phyloP scores from a whole-genome alignment of 768 basidiomycete species.

The Mycena sanguinolenta region DNA sequence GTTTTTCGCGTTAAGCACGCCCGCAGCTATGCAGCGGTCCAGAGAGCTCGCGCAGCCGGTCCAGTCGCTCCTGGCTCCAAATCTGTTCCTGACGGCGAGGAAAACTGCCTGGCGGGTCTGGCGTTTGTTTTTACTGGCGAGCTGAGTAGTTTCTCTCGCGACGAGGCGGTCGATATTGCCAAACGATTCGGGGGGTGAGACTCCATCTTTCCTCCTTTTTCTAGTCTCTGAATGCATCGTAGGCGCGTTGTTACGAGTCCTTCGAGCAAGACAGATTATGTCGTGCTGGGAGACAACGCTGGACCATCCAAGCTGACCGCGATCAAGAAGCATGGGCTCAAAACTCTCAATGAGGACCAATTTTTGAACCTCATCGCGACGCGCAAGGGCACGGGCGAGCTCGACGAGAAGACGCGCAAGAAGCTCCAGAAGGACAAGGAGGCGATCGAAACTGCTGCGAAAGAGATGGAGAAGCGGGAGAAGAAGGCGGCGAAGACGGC shows the following conservation, averaged over 20 bases:
- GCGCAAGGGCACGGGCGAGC: slow-evolving; percentile 65
- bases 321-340: slow-evolving; percentile 84
- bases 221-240: slow-evolving; percentile 7
- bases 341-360: slow-evolving; percentile 86
- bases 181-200: slow-evolving; percentile 94
- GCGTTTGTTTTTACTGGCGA: slow-evolving; percentile 98
- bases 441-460: slow-evolving; percentile 78
- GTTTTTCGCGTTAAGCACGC: neutral
- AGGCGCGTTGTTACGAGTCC: slow-evolving; percentile 91
- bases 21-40: slow-evolving; percentile 62
- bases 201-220: neutral
- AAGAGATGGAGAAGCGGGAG: slow-evolving; percentile 84
- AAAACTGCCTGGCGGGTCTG: slow-evolving; percentile 85
- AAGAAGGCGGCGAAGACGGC: slow-evolving; percentile 62
- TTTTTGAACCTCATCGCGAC: slow-evolving; percentile 88
- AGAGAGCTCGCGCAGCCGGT: slow-evolving; percentile 73
- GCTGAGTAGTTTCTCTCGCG: slow-evolving; percentile 85
- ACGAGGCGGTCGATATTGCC: slow-evolving; percentile 88
- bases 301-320: slow-evolving; percentile 90
- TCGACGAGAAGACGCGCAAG: slow-evolving; percentile 87
- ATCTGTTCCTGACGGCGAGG: slow-evolving; percentile 77
- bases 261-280: slow-evolving; percentile 90
- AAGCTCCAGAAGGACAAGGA: slow-evolving; percentile 86
- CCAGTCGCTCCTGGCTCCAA: slow-evolving; percentile 78
- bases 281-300: slow-evolving; percentile 89